Conservation (phyloP, 305 asterid species). For the Petunia hybrid region DNA sequence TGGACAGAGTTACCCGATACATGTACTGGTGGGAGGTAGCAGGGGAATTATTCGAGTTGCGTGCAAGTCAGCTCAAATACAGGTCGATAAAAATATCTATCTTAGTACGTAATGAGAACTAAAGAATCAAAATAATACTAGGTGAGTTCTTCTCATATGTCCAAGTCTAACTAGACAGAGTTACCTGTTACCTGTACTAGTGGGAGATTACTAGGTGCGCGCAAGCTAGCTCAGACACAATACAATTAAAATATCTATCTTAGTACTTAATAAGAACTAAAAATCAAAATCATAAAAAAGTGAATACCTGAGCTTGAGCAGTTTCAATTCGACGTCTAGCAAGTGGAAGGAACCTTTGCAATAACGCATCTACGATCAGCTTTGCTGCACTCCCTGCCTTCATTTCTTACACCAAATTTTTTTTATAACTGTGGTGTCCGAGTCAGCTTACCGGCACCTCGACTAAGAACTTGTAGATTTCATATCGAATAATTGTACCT, state of each 20-base stretch:
- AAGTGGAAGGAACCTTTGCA: slow-evolving; percentile 98
- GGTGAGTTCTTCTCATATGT: too few species aligned
- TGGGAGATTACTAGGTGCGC: too few species aligned
- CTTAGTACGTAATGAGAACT: not conserved
- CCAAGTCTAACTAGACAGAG: too few species aligned
- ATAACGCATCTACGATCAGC: slow-evolving; percentile 94
- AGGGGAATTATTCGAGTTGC: too few species aligned
- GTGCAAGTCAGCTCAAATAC: too few species aligned
- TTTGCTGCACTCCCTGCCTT: slow-evolving; percentile 99
- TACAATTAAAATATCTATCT: not conserved
- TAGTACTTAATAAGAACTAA: not conserved
- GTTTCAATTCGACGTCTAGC: slow-evolving; percentile 98
- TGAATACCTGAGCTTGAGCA: slow-evolving; percentile 93
- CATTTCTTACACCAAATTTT: slow-evolving; percentile 57
- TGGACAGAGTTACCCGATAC: too few species aligned
- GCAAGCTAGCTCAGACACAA: too few species aligned
- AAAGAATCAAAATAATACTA: not conserved
- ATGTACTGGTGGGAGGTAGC: too few species aligned
- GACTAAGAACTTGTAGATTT: slow-evolving; percentile 39
- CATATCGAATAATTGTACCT: slow-evolving; percentile 33
- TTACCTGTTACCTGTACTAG: too few species aligned
- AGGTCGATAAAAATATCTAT: not conserved
- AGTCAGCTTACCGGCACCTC: too few species aligned
- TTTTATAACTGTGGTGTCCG: slow-evolving; percentile 29
- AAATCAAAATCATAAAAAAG: not conserved